A percentile compares a stretch with the other conserved stretches of the same genome.
Evolutionary conservation across 495 filamentous ascomycete genomes (phyloP).

Genomic region (Penicillium soppii): DNA sequence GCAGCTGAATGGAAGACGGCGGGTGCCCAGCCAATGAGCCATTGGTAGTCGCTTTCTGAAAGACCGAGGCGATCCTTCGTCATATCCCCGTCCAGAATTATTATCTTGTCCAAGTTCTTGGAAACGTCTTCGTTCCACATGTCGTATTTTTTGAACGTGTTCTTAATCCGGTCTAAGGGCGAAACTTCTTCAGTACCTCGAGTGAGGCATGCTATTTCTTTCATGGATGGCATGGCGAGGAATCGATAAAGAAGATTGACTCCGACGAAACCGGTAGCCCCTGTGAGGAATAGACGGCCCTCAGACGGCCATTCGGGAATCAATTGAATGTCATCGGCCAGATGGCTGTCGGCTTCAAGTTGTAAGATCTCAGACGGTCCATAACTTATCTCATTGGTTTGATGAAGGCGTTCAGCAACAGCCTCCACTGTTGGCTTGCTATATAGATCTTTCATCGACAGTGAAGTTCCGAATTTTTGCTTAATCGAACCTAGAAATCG

Average conservation of each 20-base stretch:
- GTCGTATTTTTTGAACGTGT: slow-evolving; percentile 3
- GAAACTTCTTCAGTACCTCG: not conserved
- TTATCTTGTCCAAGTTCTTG: slow-evolving; percentile 1
- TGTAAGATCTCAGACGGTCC: not conserved
- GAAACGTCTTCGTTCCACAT: not conserved
- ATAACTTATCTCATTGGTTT: not conserved
- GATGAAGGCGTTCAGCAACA: not conserved
- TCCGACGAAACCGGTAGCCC: slow-evolving; percentile 14
- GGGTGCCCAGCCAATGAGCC: slow-evolving; percentile 7
- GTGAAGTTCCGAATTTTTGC: not conserved
- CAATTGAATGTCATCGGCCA: not conserved
- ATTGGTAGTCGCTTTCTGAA: not conserved
- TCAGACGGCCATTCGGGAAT: not conserved
- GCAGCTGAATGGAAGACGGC: slow-evolving; percentile 23
- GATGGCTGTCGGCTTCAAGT: not conserved
- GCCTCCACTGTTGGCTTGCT: not conserved
- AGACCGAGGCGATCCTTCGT: slow-evolving; percentile 2
- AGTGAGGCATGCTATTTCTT: slow-evolving; percentile 11
- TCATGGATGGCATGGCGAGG: not conserved
- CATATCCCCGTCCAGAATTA: slow-evolving; percentile 14
- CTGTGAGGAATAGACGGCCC: slow-evolving; percentile 9
- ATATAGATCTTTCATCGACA: not conserved
- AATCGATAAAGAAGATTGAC: not conserved
- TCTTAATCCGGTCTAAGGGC: not conserved
- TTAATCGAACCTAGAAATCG: not conserved